Evolutionary conservation across 805 yeast species (phyloP), one percentile per base, ranked within the genome.

Genomic region (Wickerhamomyces bisporus): DNA sequence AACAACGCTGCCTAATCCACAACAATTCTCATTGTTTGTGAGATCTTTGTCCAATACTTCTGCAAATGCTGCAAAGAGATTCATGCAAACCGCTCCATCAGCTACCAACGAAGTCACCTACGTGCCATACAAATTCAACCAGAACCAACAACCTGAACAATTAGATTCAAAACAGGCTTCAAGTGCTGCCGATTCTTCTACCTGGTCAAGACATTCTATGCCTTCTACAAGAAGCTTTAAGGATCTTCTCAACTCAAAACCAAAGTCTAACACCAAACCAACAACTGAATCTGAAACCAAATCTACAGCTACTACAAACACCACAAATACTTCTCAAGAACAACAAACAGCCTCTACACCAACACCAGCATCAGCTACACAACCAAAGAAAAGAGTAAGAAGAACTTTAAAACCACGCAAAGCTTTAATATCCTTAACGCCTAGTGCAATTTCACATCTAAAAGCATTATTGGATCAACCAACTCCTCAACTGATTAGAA

Each of bases 401-500:
- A 77, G 93, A 66, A 72, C 76, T 18, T 67, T 93, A 41, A 77
- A 79, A 55, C 96, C 98, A 5, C 73, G 95, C 47, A 93, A 86
- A 64, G 95, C 97, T 1, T 81, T 91, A 35, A 86, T 93, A 33
- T 75, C 94, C 5, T 68, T 93, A 36, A 73, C 91, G 0, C 77
- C 85, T 3, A 74, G 70, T 35, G 98, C 98, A 1, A 65, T 86
- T 2, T 58, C 60, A 5, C 98, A 93, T 62, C 64, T 93, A 41
- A 66, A 67, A 40, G 73, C 70, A 0, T 66, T 93, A 19, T 64
- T 84, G 45, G 76, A 81, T 38, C 84, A 79, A 47, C 98, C 98
- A 5, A 78, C 78, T 32, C 98, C 98, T 11, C 79, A 91, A 64
- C 70, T 87, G 53, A 86, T 93, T 34, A 74, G 97, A 51, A 81